Conservation (phyloP, 2,329 filamentous ascomycete species). For the Monosporascus sp. region DNA sequence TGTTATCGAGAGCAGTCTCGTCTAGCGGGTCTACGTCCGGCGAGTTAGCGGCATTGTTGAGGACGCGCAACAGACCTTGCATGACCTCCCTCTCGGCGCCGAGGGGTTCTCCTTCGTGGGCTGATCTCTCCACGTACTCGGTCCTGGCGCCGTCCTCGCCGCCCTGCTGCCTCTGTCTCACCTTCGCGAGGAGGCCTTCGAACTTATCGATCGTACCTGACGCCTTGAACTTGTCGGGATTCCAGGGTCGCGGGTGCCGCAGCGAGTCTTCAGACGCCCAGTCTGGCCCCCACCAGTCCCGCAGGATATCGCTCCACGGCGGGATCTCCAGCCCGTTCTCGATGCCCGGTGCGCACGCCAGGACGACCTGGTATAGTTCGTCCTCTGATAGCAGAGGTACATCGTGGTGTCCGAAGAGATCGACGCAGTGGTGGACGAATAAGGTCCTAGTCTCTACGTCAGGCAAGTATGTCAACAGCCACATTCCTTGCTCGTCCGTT, state of each 20-base stretch:
- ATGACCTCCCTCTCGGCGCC: background rate
- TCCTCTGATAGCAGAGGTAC: background rate
- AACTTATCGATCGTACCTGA: background rate
- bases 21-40: background rate
- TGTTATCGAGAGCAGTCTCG: too few relatives aligned
- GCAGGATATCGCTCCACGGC: background rate
- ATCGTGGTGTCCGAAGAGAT: background rate
- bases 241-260: background rate
- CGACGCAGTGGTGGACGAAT: background rate
- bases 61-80: background rate
- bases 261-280: background rate
- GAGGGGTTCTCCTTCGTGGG: too few relatives aligned
- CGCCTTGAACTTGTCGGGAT: background rate
- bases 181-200: background rate
- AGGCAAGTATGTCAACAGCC: background rate
- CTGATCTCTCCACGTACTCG: background rate
- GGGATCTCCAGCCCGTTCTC: background rate
- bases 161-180: background rate
- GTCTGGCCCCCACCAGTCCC: too few relatives aligned
- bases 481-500: background rate
- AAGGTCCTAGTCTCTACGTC: background rate
- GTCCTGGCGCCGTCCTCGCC: background rate
- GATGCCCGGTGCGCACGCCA: background rate
- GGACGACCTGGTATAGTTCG: background rate
- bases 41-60: background rate